Conservation (phyloP, 805 yeast genomes). For the Wickerhamomyces subpelliculosus region DNA sequence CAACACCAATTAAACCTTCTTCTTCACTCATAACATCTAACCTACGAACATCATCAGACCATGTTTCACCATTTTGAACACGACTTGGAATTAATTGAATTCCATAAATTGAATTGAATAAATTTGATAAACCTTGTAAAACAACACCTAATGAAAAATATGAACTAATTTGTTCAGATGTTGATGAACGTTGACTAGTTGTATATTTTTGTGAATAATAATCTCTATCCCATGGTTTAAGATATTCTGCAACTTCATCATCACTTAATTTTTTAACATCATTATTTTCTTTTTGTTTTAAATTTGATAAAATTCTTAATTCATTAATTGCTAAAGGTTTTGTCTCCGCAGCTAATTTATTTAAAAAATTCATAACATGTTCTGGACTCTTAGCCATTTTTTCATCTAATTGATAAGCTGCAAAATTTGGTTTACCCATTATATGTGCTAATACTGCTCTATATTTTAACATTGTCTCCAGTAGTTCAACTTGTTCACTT, state of each 20-base stretch:
- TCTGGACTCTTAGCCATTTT: slow-evolving; percentile 85
- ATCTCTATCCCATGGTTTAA: slow-evolving; percentile 93
- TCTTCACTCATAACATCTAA: slow-evolving; percentile 64
- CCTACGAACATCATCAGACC: slow-evolving; percentile 83
- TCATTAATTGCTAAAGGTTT: slow-evolving; percentile 54
- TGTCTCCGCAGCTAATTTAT: slow-evolving; percentile 46
- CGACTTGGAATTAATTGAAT: slow-evolving; percentile 64
- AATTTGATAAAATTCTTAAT: slow-evolving; percentile 38
- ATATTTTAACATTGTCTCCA: slow-evolving; percentile 53
- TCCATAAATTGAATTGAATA: slow-evolving; percentile 70
- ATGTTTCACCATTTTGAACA: slow-evolving; percentile 67
- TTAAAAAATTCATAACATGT: slow-evolving; percentile 65
- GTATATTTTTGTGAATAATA: slow-evolving; percentile 37
- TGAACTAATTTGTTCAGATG: slow-evolving; percentile 46
- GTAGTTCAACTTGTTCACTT: slow-evolving; percentile 48
- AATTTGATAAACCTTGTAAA: slow-evolving; percentile 69
- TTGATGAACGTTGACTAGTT: slow-evolving; percentile 25
- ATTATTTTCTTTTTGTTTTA: slow-evolving; percentile 26
- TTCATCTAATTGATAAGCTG: slow-evolving; percentile 77
- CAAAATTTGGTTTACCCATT: slow-evolving; percentile 63
- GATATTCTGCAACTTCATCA: slow-evolving; percentile 34
- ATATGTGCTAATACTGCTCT: slow-evolving; percentile 67
- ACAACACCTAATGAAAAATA: slow-evolving; percentile 84
- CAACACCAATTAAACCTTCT: slow-evolving; percentile 64
- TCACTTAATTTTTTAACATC: slow-evolving; percentile 21